These are phyloP conservation scores for Colletotrichum destructivum DNA, from an alignment of 2,329 filamentous ascomycete species.

Conservation along the genomic window DNA sequence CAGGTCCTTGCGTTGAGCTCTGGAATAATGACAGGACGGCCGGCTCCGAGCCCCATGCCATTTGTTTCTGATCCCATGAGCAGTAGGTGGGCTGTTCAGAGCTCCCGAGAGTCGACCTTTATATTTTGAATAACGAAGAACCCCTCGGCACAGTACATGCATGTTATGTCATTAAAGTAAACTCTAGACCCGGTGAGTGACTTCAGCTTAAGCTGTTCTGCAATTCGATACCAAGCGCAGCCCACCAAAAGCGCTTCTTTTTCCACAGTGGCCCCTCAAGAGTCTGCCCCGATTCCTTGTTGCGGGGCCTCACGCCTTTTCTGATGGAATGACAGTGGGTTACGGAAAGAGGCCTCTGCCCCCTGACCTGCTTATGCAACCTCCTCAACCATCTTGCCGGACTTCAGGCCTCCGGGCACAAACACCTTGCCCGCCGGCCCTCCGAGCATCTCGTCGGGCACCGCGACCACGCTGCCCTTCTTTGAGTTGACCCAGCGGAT, in stretches of 20 bases:
- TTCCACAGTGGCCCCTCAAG: neutral
- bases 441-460: constrained; percentile 78
- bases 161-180: constrained; percentile 5
- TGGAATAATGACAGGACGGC: constrained; percentile 4
- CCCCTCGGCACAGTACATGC: neutral
- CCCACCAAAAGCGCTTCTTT: neutral
- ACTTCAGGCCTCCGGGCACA: constrained; percentile 50
- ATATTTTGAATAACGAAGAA: neutral
- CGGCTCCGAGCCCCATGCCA: neutral
- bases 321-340: neutral
- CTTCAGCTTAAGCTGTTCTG: neutral
- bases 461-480: constrained; percentile 73
- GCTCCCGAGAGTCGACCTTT: neutral
- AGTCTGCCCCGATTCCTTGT: neutral
- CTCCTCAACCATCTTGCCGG: constrained; percentile 69
- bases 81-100: neutral
- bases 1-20: neutral
- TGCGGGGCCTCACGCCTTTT: neutral
- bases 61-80: neutral
- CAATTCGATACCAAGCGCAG: constrained; percentile 17
- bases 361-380: constrained; percentile 56
- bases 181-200: constrained; percentile 6
- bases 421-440: constrained; percentile 76
- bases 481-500: constrained; percentile 81
- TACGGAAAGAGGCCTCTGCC: neutral